Conservation (phyloP, 2,329 filamentous ascomycete species). For the Calonectria honghensis region DNA sequence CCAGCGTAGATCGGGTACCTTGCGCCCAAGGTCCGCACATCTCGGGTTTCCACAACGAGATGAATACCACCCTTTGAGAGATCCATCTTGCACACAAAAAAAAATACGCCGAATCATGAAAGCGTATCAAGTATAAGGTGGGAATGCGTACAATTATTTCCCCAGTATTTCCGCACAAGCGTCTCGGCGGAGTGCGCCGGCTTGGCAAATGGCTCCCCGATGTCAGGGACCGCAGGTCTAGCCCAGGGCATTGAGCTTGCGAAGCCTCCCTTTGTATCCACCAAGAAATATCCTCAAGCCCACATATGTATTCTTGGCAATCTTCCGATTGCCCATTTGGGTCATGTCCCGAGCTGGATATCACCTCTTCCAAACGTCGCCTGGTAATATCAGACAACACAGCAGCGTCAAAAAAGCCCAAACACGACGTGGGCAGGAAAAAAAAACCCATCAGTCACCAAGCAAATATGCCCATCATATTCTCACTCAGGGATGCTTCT, state of each 20-base stretch:
- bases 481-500: neutral
- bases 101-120: neutral
- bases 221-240: neutral
- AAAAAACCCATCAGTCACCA: neutral
- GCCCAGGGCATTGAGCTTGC: constrained; percentile 7
- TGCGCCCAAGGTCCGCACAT: neutral
- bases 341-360: neutral
- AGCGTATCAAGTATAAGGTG: neutral
- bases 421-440: neutral
- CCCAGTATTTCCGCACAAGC: constrained; percentile 11
- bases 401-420: neutral
- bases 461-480: neutral
- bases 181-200: neutral
- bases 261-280: constrained; percentile 13
- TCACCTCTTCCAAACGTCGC: neutral
- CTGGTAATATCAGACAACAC: neutral
- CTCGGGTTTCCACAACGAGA: neutral
- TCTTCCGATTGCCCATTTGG: constrained; percentile 7
- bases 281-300: constrained; percentile 17
- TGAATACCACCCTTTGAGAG: constrained; percentile 10
- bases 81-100: neutral
- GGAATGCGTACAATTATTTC: neutral
- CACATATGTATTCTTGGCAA: constrained; percentile 1
- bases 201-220: constrained; percentile 14
- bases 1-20: constrained; percentile 10